Evolutionary conservation across 2,329 filamentous ascomycete species (phyloP).

Genomic region (Fusarium abutilonis): DNA sequence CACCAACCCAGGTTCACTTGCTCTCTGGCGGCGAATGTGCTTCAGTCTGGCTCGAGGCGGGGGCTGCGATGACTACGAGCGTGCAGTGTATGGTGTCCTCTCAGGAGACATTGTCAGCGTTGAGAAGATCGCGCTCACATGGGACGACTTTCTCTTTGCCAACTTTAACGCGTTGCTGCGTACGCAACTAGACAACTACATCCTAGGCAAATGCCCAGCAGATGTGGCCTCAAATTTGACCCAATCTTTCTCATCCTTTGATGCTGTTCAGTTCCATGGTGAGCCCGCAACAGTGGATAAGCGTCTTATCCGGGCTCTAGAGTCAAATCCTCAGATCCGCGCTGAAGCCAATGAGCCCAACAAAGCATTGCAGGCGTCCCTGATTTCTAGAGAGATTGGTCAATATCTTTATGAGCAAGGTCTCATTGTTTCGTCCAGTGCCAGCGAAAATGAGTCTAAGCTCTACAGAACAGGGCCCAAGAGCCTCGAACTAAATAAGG

Average conservation of each 20-base stretch:
- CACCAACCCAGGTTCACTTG: constrained; percentile 56
- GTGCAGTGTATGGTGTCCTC: constrained; percentile 90
- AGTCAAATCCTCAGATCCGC: constrained; percentile 63
- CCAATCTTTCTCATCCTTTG: constrained; percentile 70
- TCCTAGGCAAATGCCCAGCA: constrained; percentile 64
- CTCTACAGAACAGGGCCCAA: constrained; percentile 40
- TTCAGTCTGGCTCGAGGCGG: constrained; percentile 75
- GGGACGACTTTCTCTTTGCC: constrained; percentile 88
- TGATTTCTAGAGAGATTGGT: constrained; percentile 72
- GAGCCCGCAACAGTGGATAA: constrained; percentile 62
- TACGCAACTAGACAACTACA: constrained; percentile 79
- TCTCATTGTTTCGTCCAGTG: constrained; percentile 47
- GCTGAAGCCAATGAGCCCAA: constrained; percentile 71
- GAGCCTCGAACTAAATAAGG: constrained; percentile 51
- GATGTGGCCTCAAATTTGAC: constrained; percentile 63
- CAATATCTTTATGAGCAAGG: constrained; percentile 69
- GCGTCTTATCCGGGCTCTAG: constrained; percentile 69
- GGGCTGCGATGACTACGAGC: constrained; percentile 79
- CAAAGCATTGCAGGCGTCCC: constrained; percentile 79
- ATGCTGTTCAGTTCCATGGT: constrained; percentile 71
- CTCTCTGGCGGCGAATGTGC: constrained; percentile 83
- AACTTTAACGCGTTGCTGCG: constrained; percentile 88
- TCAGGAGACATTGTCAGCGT: constrained; percentile 84
- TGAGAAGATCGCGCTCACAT: constrained; percentile 77
- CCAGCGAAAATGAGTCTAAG: constrained; percentile 42